These are phyloP conservation scores for Eucalyptus viminalis DNA, from an alignment of 345 rosid genomes.

Conservation along the genomic window DNA sequence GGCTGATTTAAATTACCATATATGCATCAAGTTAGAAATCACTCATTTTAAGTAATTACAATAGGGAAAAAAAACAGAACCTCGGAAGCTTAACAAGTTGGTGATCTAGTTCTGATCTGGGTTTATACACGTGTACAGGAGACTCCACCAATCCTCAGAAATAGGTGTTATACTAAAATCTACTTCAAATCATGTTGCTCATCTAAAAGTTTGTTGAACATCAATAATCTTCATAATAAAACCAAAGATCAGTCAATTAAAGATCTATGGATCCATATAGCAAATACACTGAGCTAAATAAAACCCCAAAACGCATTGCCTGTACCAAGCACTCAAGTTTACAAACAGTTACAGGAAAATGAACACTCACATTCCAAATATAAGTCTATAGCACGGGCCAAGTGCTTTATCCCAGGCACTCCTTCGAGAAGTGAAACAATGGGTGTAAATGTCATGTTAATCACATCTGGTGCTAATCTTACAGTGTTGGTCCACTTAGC, in stretches of 20 bases:
- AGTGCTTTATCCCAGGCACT: conserved; percentile 78
- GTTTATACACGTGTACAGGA: background rate
- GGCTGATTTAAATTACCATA: background rate
- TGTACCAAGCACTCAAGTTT: background rate
- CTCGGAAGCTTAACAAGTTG: background rate
- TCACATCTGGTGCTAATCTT: conserved; percentile 71
- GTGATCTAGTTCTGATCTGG: background rate
- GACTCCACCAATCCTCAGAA: background rate
- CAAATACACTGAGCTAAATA: background rate
- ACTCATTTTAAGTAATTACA: background rate
- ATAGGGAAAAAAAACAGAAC: background rate
- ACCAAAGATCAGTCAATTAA: background rate
- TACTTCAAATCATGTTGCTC: background rate
- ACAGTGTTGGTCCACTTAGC: conserved; percentile 81
- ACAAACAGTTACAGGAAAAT: background rate
- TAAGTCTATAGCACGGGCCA: conserved; percentile 76
- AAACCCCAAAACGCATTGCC: background rate
- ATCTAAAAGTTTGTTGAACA: background rate
- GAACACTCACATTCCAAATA: conserved; percentile 83
- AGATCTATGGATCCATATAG: background rate
- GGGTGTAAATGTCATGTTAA: conserved; percentile 86
- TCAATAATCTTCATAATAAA: background rate
- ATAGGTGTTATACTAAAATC: background rate
- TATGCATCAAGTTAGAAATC: background rate
- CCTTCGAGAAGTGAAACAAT: conserved; percentile 82